Evolutionary conservation across 202 grass and related monocot species (phyloP).

Genomic region (Setaria italica): DNA sequence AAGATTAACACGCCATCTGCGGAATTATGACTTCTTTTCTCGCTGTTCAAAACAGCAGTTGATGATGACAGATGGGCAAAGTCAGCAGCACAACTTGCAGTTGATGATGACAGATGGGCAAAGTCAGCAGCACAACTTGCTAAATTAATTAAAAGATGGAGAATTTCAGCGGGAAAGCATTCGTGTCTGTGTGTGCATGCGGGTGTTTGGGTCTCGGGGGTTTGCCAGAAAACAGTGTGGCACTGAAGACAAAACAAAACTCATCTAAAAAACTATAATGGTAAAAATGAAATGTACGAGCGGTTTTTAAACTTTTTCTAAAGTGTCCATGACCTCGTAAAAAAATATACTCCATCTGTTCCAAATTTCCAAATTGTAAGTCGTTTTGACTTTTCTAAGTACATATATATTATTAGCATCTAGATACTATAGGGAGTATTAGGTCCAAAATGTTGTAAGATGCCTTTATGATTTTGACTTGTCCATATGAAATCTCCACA

Average conservation of each 20-base stretch:
- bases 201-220: background rate
- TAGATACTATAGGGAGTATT: too few species aligned
- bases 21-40: background rate
- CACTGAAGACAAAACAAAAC: background rate
- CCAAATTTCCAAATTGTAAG: too few species aligned
- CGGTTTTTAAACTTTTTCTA: too few species aligned
- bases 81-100: background rate
- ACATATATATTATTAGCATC: too few species aligned
- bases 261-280: background rate
- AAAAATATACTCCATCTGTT: too few species aligned
- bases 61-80: conserved; percentile 8
- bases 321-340: too few species aligned
- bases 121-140: background rate
- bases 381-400: too few species aligned
- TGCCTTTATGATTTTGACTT: too few species aligned
- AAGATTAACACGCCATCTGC: background rate
- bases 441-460: too few species aligned
- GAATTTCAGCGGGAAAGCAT: background rate
- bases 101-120: conserved; percentile 5
- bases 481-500: too few species aligned
- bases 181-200: background rate
- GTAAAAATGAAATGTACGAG: too few species aligned
- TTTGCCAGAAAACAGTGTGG: background rate
- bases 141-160: background rate
- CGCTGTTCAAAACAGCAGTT: background rate